Evolutionary conservation across 2,329 filamentous ascomycete genomes (phyloP), one percentile per base, ranked within the genome.

Genomic region (Cytospora paraplurivora): DNA sequence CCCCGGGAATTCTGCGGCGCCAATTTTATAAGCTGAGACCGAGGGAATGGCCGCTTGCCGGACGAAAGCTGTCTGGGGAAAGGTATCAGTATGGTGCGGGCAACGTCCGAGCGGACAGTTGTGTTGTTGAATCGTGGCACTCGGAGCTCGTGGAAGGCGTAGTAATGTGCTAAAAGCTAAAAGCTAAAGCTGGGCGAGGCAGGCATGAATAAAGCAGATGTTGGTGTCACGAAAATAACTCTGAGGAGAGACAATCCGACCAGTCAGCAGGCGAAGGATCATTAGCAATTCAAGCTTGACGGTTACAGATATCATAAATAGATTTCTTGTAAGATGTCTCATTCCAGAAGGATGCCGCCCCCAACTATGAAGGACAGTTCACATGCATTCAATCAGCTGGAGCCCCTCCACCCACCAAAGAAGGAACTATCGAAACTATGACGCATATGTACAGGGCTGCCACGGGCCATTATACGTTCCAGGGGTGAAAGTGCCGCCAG

Each of bases 171-270:
- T 27, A 27, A 4, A 55, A 41, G 58, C 34, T 32, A 38, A 61
- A 50, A 17, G 38, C 37, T 38, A 61, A 50, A 17, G 38, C 37
- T 15, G 10, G 19, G n/a, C 32, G 12, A 32, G 47, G 37, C 50
- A 47, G 35, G 32, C 15, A 21, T 7, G 47, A 34, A 17, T 35
- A 37, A 60, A 34, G 37, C 50, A 27, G 44, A 51, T 37, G 54
- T 60, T 27, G 27, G 27, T 27, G 27, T 27, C 27, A 27, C 27
- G 27, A 33, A 60, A 37, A 60, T 17, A 27, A 55, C 33, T 12
- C 32, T 55, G 59, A 55, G 19, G 59, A 19, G 17, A 60, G 38
- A 55, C 17, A 15, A 37, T 55, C 38, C 49, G 51, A 61, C 51
- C 7, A 41, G 37, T 32, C 50, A 47, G 50, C 33, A 27, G 17